Evolutionary conservation across 1,284 basidiomycete species (phyloP), one percentile per base, ranked within the genome.

Genomic region (Malassezia japonica): DNA sequence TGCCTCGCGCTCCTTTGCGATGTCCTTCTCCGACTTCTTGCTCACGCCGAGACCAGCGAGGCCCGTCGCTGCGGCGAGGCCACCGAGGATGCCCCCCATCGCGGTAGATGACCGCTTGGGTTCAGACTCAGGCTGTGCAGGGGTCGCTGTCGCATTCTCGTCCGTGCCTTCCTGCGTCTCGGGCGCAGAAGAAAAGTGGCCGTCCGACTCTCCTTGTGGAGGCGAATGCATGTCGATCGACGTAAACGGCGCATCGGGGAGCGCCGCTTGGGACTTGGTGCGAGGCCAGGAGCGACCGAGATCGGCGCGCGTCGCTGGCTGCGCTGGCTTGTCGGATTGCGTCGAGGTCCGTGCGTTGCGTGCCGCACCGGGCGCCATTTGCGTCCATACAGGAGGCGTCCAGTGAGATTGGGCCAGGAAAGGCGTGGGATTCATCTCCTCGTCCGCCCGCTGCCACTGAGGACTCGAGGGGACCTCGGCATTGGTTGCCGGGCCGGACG

Each of bases 401-500:
- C 44, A 53, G 4, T 25, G 16, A 2, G 51, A 39, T 16, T 48
- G 51, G 4, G 40, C n/a, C 6, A 54, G 40, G 36, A 54, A 54
- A 1, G 51, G 51, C 12, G 51, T 54, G 4, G 47, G 31, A n/a
- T 32, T 38, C 21, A 48, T 31, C 6, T 43, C 40, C 9, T 54
- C 33, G 23, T 48, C 32, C 7, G 38, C 32, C 28, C 51, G 51
- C 15, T 29, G 39, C 51, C 51, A 54, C 32, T 48, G 20, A 4
- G 51, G 46, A 21, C 42, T 44, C 10, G 6, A 7, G 2, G 28
- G 42, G n/a, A 13, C 25, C 23, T 24, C 21, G 12, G 12, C 24
- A 10, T 37, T 12, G 36, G 18, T 18, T 6, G 21, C 13, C 6
- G 5, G 4, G 1, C 16, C 6, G 36, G 21, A 20, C 36, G 16